These are phyloP conservation scores for Podaxis mareebaensis DNA, from an alignment of 768 basidiomycete species.

Conservation along the genomic window DNA sequence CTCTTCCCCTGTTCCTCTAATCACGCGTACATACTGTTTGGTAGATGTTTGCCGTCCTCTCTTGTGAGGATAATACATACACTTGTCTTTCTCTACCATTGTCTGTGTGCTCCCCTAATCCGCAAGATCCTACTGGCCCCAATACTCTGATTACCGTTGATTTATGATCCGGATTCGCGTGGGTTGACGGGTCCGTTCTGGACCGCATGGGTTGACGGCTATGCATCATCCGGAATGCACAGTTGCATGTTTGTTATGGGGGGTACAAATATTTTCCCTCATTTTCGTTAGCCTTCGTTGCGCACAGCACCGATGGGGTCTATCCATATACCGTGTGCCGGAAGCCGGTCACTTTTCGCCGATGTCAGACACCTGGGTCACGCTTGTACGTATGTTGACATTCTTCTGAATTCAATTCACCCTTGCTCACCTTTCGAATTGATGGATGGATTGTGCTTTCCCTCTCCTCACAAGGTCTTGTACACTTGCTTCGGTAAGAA, in stretches of 20 bases:
- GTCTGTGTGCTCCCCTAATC: neutral
- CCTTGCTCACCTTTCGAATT: too few species aligned
- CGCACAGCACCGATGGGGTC: neutral
- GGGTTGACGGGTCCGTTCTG: too few species aligned
- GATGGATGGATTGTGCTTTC: too few species aligned
- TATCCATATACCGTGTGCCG: neutral
- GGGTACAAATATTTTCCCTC: neutral
- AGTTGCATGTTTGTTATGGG: neutral
- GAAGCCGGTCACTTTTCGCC: neutral
- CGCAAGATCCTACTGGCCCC: neutral
- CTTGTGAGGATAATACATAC: conserved; percentile 6
- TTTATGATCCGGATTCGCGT: neutral
- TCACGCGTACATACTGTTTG: conserved; percentile 17
- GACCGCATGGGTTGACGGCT: neutral
- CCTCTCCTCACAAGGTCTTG: too few species aligned
- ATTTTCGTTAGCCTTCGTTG: neutral
- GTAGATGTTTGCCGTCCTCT: conserved; percentile 16
- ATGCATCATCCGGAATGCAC: neutral
- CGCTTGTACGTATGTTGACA: too few species aligned
- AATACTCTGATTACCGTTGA: neutral
- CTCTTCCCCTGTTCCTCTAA: conserved; percentile 23
- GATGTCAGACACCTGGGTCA: neutral
- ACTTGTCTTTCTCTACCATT: neutral
- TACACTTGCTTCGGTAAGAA: too few species aligned
- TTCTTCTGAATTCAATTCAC: too few species aligned